These are phyloP conservation scores for Cicer chorassanicum DNA, from an alignment of 306 rosid genomes.

Conservation along the genomic window DNA sequence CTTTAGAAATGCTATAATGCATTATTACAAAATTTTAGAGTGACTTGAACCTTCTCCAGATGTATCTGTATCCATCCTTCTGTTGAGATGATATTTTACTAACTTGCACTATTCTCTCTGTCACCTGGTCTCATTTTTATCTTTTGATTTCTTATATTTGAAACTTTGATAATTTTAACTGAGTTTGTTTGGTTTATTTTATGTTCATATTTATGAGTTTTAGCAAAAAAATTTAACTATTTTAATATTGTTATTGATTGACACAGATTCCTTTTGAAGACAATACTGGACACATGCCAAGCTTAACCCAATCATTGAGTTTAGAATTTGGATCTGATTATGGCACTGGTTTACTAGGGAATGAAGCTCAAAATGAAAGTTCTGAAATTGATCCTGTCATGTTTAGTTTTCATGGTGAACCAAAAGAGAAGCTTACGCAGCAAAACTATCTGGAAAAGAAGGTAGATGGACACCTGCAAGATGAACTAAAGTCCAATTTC, in stretches of 20 bases:
- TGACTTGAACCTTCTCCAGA: slow-evolving; percentile 27
- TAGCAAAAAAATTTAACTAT: slow-evolving; percentile 30
- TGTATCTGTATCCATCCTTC: slow-evolving; percentile 7
- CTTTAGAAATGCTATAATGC: slow-evolving; percentile 30
- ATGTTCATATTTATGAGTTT: slow-evolving; percentile 22
- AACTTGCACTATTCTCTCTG: slow-evolving; percentile 15
- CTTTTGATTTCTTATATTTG: slow-evolving; percentile 38
- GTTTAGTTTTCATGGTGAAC: slow-evolving; percentile 50
- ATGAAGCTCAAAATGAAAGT: slow-evolving; percentile 43
- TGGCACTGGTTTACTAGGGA: slow-evolving; percentile 45
- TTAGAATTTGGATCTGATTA: slow-evolving; percentile 56
- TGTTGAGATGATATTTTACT: slow-evolving; percentile 28
- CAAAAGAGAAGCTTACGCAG: slow-evolving; percentile 50
- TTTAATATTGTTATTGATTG: slow-evolving; percentile 38
- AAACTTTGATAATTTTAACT: slow-evolving; percentile 30
- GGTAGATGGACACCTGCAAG: slow-evolving; percentile 52
- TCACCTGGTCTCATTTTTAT: slow-evolving; percentile 33
- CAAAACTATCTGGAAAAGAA: slow-evolving; percentile 47
- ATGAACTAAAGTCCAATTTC: slow-evolving; percentile 43
- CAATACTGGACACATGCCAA: slow-evolving; percentile 53
- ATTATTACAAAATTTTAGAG: neutral
- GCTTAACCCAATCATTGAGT: slow-evolving; percentile 55
- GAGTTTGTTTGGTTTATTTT: slow-evolving; percentile 16
- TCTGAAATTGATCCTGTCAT: slow-evolving; percentile 47
- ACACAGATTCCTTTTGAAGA: slow-evolving; percentile 69